Evolutionary conservation across 768 basidiomycete genomes (phyloP).

Genomic region (Lentinula sp.): DNA sequence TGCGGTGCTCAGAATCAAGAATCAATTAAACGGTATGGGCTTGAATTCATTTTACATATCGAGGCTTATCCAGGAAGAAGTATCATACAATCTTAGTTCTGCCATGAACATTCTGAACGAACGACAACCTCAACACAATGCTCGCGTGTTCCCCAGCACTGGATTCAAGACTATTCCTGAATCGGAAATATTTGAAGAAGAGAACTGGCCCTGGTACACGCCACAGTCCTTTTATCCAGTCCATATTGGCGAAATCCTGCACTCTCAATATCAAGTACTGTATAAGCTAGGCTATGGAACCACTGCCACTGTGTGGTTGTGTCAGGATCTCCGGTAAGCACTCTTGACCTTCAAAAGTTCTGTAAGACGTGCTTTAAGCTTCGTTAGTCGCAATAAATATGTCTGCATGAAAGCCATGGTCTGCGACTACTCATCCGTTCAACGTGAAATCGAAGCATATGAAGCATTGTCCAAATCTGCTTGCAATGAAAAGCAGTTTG

Average conservation of each 20-base stretch:
- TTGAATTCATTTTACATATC: no score
- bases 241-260: conserved; percentile 23
- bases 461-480: neutral
- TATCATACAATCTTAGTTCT: no score
- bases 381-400: neutral
- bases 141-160: no score
- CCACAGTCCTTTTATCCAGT: conserved; percentile 22
- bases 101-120: no score
- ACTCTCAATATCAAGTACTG: conserved; percentile 22
- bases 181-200: conserved; percentile 17
- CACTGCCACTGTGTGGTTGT: conserved; percentile 22
- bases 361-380: no score
- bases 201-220: conserved; percentile 16
- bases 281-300: conserved; percentile 26
- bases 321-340: conserved; percentile 14
- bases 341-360: neutral
- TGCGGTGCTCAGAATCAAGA: no score
- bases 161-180: no score
- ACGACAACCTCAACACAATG: no score
- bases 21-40: no score
- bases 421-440: neutral
- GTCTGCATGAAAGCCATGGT: conserved; percentile 6
- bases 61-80: no score
- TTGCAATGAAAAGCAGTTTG: neutral
- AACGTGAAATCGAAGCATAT: neutral